Evolutionary conservation across 2,329 filamentous ascomycete species (phyloP).

Genomic region (Calonectria pseudoreteaudii): DNA sequence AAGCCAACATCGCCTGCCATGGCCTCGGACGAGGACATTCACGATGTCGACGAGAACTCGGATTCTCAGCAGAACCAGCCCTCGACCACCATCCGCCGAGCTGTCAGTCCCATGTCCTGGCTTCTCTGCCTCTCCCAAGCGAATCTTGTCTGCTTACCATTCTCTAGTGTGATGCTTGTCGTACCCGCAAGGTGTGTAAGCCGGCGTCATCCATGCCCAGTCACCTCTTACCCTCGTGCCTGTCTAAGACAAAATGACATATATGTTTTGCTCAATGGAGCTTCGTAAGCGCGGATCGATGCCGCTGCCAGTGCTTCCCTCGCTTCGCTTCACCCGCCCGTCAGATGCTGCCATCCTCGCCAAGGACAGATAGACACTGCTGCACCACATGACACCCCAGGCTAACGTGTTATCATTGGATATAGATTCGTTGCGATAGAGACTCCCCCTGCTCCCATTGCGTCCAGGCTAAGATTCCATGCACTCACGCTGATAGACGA

Average conservation of each 20-base stretch:
- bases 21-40: conserved; percentile 29
- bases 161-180: conserved; percentile 47
- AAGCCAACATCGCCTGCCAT: conserved; percentile 15
- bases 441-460: conserved; percentile 52
- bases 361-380: background rate
- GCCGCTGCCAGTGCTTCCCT: background rate
- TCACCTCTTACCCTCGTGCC: background rate
- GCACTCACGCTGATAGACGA: conserved; percentile 46
- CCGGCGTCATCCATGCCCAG: background rate
- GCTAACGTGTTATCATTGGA: conserved; percentile 14
- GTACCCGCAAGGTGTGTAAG: conserved; percentile 47
- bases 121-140: background rate
- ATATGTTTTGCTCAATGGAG: background rate
- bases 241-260: background rate
- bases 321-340: background rate
- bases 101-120: conserved; percentile 34
- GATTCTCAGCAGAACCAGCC: conserved; percentile 37
- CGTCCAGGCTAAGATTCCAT: conserved; percentile 51
- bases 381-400: background rate
- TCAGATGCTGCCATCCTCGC: background rate
- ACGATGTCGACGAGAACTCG: conserved; percentile 34
- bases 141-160: conserved; percentile 24
- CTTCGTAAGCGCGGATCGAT: background rate
- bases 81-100: conserved; percentile 37
- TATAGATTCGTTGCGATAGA: conserved; percentile 52